Evolutionary conservation across 257 asterid genomes (phyloP).

Genomic region (Ophiorrhiza pumila): DNA sequence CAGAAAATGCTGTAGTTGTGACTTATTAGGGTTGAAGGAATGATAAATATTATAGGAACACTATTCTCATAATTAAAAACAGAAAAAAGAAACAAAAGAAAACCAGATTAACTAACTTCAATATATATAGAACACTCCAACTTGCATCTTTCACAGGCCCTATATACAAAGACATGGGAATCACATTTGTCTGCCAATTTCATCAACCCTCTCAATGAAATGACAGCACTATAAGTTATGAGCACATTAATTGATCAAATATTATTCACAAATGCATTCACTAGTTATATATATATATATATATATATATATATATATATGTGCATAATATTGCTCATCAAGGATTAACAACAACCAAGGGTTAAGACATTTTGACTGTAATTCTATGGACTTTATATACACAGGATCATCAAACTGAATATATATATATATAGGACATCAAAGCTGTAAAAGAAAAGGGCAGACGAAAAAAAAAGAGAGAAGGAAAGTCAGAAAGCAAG

Average conservation of each 20-base stretch:
- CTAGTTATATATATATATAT: too few relatives aligned
- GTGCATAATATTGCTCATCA: not conserved
- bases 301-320: too few relatives aligned
- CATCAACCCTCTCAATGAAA: slow-evolving; percentile 35
- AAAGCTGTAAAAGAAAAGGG: slow-evolving; percentile 6
- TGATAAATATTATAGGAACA: too few relatives aligned
- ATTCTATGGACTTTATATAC: not conserved
- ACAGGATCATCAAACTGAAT: slow-evolving; percentile 3
- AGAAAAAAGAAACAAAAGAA: not conserved
- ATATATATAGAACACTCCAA: slow-evolving; percentile 22
- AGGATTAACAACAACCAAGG: not conserved
- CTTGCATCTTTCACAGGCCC: slow-evolving; percentile 18
- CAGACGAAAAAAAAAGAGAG: not conserved
- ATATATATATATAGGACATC: slow-evolving; percentile 8
- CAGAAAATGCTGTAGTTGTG: too few relatives aligned
- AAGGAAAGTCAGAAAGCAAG: not conserved
- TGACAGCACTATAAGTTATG: slow-evolving; percentile 47
- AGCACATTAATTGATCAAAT: not conserved
- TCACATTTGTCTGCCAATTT: slow-evolving; percentile 48
- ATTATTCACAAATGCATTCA: not conserved
- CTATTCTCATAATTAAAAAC: not conserved
- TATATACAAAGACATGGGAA: slow-evolving; percentile 19
- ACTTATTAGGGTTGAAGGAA: too few relatives aligned
- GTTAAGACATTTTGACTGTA: not conserved
- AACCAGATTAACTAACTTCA: slow-evolving; percentile 7